Percentiles rank a stretch among this genome's conserved stretches.
These are phyloP conservation scores for Niveomyces coronatus DNA, from an alignment of 2,329 filamentous ascomycete genomes.

Conservation along the genomic window DNA sequence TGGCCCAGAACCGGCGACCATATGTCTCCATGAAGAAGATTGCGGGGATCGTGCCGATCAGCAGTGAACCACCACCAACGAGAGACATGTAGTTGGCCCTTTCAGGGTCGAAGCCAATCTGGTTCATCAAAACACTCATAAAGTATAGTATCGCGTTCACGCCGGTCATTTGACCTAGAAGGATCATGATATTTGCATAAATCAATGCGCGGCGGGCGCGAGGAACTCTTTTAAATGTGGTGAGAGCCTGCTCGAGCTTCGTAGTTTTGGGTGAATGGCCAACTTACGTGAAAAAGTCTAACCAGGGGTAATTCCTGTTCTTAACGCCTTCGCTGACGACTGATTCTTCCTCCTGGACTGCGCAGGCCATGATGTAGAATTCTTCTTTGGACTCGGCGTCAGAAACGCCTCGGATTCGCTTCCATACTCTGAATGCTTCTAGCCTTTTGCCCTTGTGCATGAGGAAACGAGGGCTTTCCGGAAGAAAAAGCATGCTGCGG, in stretches of 20 bases:
- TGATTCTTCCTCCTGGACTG: constrained; percentile 46
- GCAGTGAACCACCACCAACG: constrained; percentile 56
- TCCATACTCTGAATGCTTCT: constrained; percentile 54
- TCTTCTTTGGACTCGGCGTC: constrained; percentile 51
- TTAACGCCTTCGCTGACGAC: constrained; percentile 38
- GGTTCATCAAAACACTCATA: constrained; percentile 56
- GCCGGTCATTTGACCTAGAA: constrained; percentile 60
- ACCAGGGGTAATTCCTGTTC: constrained; percentile 53
- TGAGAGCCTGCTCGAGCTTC: neutral
- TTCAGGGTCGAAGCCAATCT: constrained; percentile 54
- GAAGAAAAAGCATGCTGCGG: constrained; percentile 59
- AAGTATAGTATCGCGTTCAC: constrained; percentile 65
- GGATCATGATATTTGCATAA: constrained; percentile 60
- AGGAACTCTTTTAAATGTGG: constrained; percentile 30
- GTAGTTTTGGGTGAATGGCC: neutral
- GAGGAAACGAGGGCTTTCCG: constrained; percentile 57
- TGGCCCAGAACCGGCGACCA: constrained; percentile 66
- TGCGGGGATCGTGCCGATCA: constrained; percentile 58
- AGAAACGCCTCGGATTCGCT: constrained; percentile 54
- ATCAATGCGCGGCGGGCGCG: constrained; percentile 55
- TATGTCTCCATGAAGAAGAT: constrained; percentile 63
- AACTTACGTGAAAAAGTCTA: constrained; percentile 57
- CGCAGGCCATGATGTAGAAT: constrained; percentile 62
- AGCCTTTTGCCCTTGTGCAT: constrained; percentile 50
- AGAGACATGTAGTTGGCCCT: constrained; percentile 64